Evolutionary conservation across 306 rosid species (phyloP), one percentile per base, ranked within the genome.

Genomic region (Styphnolobium japonicum): DNA sequence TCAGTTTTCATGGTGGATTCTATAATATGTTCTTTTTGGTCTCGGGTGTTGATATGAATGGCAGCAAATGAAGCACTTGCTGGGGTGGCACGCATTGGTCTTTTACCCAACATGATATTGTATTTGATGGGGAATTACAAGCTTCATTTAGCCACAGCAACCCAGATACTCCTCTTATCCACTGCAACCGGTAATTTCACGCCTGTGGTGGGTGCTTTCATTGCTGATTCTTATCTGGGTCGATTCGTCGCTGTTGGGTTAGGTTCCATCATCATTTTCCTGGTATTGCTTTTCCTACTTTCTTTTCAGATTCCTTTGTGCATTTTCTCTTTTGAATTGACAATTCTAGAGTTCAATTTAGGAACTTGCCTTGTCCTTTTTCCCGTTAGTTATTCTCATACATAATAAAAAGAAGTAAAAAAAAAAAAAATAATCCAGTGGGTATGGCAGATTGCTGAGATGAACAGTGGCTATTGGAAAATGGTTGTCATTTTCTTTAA

Each of bases 211-310:
- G 97, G 86, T 39, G 97, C 94, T 7, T 82, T 90, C 40, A 67
- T 90, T 77, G 80, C 90, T 25, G 94, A 92, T 92, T 88, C 93
- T 79, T 90, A 71, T 72, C 76, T 90, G 29, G 97, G 97, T 71
- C 86, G 92, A 2, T 92, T 90, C 64, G 87, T 75, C 15, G 65
- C 84, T 43, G 86, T 92, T 45, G 89, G 80, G 7, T 75, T 82
- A 0, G 93, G 94, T 70, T 90, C 90, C 55, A 39, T 87, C 5
- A 22, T 83, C 48, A 81, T 77, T 55, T 73, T 92, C 39, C 63
- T 84, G 89, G 94, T 92, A 22, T 36, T 5, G 15, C 37, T 16
- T 8, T 19, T 14, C 29, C 37, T 43, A 15, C 67, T 57, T 64
- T 45, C 78, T 25, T 48, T 23, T 36, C 42, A 45, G 62, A 33